These are phyloP conservation scores for Aspergillus costaricaensis DNA, from an alignment of 2,329 filamentous ascomycete genomes.

Conservation along the genomic window DNA sequence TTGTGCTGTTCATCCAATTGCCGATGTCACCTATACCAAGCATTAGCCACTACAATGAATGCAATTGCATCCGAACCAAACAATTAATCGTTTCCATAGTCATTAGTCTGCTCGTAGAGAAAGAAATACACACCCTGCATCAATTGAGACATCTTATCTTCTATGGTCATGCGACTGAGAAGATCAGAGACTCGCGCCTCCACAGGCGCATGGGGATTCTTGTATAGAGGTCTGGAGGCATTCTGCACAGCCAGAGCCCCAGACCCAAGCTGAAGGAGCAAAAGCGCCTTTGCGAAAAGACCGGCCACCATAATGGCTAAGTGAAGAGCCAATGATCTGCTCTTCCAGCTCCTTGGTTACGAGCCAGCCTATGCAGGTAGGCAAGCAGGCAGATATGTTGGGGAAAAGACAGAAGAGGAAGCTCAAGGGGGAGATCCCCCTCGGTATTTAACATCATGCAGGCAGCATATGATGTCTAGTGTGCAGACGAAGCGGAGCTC, in stretches of 20 bases:
- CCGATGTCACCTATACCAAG: slow-evolving; percentile 60
- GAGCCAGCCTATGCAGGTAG: neutral
- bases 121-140: slow-evolving; percentile 52
- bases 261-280: slow-evolving; percentile 30
- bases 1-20: slow-evolving; percentile 72
- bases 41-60: neutral
- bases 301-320: slow-evolving; percentile 15
- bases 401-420: neutral
- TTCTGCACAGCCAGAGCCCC: slow-evolving; percentile 20
- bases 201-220: slow-evolving; percentile 62
- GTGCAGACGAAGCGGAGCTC: neutral
- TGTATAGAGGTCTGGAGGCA: slow-evolving; percentile 52
- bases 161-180: slow-evolving; percentile 70
- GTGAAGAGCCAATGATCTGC: neutral
- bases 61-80: neutral
- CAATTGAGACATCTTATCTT: slow-evolving; percentile 72
- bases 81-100: neutral
- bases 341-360: neutral
- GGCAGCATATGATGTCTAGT: neutral
- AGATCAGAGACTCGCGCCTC: slow-evolving; percentile 68
- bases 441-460: slow-evolving; percentile 4
- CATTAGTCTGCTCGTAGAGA: neutral
- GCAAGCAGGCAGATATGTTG: neutral
- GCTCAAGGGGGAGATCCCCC: neutral
- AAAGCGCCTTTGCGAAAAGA: slow-evolving; percentile 25